Evolutionary conservation across 2,329 filamentous ascomycete genomes (phyloP), one percentile per base, ranked within the genome.

Genomic region (Orbilia brochopaga): DNA sequence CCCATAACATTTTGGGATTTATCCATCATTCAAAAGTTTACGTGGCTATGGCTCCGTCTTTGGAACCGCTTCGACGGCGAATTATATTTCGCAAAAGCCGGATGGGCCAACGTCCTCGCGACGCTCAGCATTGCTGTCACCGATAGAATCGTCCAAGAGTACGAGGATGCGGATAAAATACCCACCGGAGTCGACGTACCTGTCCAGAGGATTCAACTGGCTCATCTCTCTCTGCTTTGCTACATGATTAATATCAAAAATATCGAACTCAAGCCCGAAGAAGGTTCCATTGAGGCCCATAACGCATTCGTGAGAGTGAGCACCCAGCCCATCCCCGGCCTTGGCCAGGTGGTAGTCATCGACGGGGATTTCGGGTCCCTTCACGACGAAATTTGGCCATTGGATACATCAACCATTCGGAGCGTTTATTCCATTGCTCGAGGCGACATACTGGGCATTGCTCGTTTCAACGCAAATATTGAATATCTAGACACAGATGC

Each of bases 81-180:
- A 40, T 17, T 27, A 17, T 15, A n/a, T 2, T 53, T 62, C 6
- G 24, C 64, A 1, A 69, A 61, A 35, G 64, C 64, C 21, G 64
- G 64, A 11, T 69, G 64, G 64, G 40, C 52, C 10, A 69, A 69
- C 40, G n/a, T 62, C 6, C 19, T 69, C 1, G 37, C 32, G 1
- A 21, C 30, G 7, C n/a, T 69, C 23, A 42, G 13, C 7, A 42
- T 69, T 13, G 1, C 6, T 11, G 19, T 51, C 1, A 19, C 42
- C 8, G n/a, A 44, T 4, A 17, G 13, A 40, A 15, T 62, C 2
- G 17, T 69, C 15, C n/a, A 27, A 2, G 21, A 15, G 7, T 57
- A 56, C 24, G 64, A 61, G 8, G 48, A 57, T 40, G 64, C 64
- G 11, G 64, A 69, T 27, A 58, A 52, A n/a, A 69, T 69, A 27